Evolutionary conservation across 169 alveolate species (phyloP).

Genomic region (Plasmodium coatneyi): DNA sequence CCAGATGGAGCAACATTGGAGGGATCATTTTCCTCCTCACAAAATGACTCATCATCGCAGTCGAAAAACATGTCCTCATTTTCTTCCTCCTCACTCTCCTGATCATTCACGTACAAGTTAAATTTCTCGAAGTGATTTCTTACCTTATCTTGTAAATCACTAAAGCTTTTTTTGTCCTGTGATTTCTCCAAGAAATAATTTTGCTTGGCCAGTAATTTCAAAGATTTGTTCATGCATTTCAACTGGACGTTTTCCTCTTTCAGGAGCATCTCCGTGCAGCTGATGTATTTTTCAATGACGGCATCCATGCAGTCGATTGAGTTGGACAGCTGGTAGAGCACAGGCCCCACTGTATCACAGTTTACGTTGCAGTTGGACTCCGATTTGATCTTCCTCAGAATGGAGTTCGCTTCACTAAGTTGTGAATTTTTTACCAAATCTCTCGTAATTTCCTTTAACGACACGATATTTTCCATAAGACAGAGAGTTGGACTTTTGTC

Average conservation of each 20-base stretch:
- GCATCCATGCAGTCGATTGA: conserved; percentile 43
- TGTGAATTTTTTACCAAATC: conserved; percentile 78
- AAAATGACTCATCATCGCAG: conserved; percentile 60
- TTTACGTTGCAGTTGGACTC: conserved; percentile 21
- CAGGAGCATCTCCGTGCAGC: conserved; percentile 74
- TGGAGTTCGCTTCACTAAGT: conserved; percentile 62
- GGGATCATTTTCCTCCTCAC: conserved; percentile 1
- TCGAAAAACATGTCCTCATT: conserved; percentile 67
- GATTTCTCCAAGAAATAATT: conserved; percentile 85
- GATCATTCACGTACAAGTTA: conserved; percentile 11
- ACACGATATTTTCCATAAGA: conserved; percentile 80
- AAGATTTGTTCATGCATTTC: conserved; percentile 75
- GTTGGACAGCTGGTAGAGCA: conserved; percentile 3
- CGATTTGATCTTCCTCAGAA: conserved; percentile 76
- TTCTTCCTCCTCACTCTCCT: conserved; percentile 36
- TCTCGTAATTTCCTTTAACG: conserved; percentile 79
- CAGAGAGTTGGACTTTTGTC: conserved; percentile 82
- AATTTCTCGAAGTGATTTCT: conserved; percentile 17
- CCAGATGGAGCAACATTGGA: not conserved
- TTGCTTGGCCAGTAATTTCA: conserved; percentile 78
- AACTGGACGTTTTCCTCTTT: conserved; percentile 78
- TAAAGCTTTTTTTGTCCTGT: conserved; percentile 52
- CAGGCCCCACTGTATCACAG: not conserved
- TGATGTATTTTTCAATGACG: conserved; percentile 61
- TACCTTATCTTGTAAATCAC: conserved; percentile 34